These are phyloP conservation scores for Gossypium stocksii DNA, from an alignment of 345 rosid species.

Conservation along the genomic window DNA sequence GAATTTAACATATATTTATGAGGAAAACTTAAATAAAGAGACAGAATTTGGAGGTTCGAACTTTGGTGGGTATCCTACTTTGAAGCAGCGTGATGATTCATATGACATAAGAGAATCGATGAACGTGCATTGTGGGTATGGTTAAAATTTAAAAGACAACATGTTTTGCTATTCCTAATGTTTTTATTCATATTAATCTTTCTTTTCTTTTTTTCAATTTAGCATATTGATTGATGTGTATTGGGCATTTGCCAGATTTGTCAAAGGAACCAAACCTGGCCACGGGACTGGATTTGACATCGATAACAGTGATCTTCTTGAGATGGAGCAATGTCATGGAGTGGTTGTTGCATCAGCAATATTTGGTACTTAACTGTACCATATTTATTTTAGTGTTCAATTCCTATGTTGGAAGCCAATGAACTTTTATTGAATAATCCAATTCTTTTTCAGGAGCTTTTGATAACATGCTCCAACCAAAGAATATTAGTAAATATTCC, in stretches of 20 bases:
- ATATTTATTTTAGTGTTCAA: slow-evolving; percentile 3
- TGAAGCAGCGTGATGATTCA: slow-evolving; percentile 74
- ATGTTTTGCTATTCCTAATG: background rate
- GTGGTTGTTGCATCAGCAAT: slow-evolving; percentile 95
- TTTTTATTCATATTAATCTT: background rate
- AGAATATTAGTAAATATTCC: slow-evolving; percentile 69
- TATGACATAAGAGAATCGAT: slow-evolving; percentile 76
- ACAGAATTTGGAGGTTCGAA: slow-evolving; percentile 96
- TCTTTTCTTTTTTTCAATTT: background rate
- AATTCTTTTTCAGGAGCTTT: slow-evolving; percentile 63
- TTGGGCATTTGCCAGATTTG: slow-evolving; percentile 51
- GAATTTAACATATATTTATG: slow-evolving; percentile 61
- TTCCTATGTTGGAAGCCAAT: slow-evolving; percentile 1
- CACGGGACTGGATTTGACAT: slow-evolving; percentile 84
- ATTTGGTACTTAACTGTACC: slow-evolving; percentile 54
- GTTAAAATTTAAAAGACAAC: slow-evolving; percentile 3
- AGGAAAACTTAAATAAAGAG: slow-evolving; percentile 52
- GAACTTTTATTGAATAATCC: slow-evolving; percentile 20
- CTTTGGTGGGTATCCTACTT: slow-evolving; percentile 92
- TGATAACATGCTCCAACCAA: slow-evolving; percentile 80
- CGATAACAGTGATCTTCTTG: slow-evolving; percentile 69
- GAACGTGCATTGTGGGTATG: slow-evolving; percentile 93
- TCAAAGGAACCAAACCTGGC: slow-evolving; percentile 79
- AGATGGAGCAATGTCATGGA: slow-evolving; percentile 83
- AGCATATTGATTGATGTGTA: background rate